Conservation (phyloP, 495 filamentous ascomycete genomes). For the Hypoxylon fuscum region DNA sequence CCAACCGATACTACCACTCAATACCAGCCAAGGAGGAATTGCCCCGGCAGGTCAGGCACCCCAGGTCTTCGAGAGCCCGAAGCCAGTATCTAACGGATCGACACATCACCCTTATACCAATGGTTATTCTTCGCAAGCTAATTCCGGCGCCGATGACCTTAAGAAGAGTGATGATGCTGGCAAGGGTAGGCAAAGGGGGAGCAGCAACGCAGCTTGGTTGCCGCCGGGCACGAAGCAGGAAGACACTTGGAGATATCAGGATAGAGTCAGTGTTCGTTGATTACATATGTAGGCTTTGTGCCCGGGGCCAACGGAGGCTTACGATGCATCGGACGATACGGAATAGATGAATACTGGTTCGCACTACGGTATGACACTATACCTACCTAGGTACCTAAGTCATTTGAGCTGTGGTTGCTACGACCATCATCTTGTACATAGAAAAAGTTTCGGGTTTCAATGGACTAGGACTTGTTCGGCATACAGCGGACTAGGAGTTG, state of each 20-base stretch:
- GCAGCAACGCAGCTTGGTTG: constrained; percentile 70
- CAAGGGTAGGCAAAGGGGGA: constrained; percentile 61
- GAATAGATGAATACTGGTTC: constrained; percentile 12
- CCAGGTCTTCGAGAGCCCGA: constrained; percentile 48
- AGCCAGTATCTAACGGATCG: constrained; percentile 35
- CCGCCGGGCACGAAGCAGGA: constrained; percentile 80
- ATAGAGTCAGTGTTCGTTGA: constrained; percentile 45
- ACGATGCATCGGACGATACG: constrained; percentile 27
- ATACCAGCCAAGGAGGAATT: constrained; percentile 40
- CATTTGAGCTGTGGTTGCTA: not conserved
- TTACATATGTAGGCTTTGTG: constrained; percentile 1
- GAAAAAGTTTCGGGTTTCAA: constrained; percentile 17
- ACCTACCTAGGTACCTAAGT: constrained; percentile 8
- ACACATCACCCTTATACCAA: constrained; percentile 46
- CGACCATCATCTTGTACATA: constrained; percentile 30
- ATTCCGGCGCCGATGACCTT: constrained; percentile 51
- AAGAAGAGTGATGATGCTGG: constrained; percentile 71
- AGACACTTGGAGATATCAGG: constrained; percentile 77
- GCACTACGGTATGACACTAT: constrained; percentile 6
- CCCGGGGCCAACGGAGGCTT: not conserved
- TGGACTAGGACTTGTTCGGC: constrained; percentile 11
- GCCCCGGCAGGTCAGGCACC: constrained; percentile 29
- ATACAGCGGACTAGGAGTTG: constrained; percentile 21
- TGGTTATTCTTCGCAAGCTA: constrained; percentile 44
- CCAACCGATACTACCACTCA: constrained; percentile 76